These are phyloP conservation scores for Cetraspora pellucida DNA, from an alignment of 192 early-diverging fungal species.

Conservation along the genomic window DNA sequence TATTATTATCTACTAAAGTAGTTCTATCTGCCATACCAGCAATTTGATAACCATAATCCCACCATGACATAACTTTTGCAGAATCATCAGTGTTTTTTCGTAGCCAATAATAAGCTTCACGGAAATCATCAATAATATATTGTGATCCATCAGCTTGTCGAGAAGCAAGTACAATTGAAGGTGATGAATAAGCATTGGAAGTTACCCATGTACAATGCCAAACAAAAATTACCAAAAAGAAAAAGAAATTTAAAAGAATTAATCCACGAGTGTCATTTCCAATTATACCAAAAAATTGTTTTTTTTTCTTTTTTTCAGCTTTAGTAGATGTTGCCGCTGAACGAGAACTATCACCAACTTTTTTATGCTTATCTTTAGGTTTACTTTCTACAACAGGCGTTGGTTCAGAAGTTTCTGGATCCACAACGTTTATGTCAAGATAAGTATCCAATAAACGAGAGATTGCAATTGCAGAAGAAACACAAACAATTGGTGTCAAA, in stretches of 20 bases:
- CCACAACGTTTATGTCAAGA: constrained; percentile 48
- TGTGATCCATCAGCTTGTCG: constrained; percentile 85
- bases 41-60: constrained; percentile 99
- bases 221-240: constrained; percentile 83
- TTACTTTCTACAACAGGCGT: constrained; percentile 20
- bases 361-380: background rate
- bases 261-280: constrained; percentile 56
- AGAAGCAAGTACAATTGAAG: constrained; percentile 96
- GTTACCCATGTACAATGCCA: constrained; percentile 99
- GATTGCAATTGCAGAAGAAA: constrained; percentile 88
- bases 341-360: background rate
- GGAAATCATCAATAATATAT: constrained; percentile 98
- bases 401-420: constrained; percentile 18
- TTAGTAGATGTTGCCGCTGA: constrained; percentile 19
- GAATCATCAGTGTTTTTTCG: constrained; percentile 92
- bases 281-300: constrained; percentile 47
- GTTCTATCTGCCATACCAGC: constrained; percentile 98
- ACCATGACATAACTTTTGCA: constrained; percentile 98
- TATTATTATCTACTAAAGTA: constrained; percentile 99
- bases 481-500: constrained; percentile 96
- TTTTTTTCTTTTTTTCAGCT: constrained; percentile 39
- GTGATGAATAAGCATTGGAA: constrained; percentile 96
- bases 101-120: constrained; percentile 99
- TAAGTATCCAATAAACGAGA: constrained; percentile 88
- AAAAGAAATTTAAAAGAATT: constrained; percentile 66